phyloP scores from a whole-genome alignment of 805 yeast genomes.

The Wickerhamiella qilinensis region DNA sequence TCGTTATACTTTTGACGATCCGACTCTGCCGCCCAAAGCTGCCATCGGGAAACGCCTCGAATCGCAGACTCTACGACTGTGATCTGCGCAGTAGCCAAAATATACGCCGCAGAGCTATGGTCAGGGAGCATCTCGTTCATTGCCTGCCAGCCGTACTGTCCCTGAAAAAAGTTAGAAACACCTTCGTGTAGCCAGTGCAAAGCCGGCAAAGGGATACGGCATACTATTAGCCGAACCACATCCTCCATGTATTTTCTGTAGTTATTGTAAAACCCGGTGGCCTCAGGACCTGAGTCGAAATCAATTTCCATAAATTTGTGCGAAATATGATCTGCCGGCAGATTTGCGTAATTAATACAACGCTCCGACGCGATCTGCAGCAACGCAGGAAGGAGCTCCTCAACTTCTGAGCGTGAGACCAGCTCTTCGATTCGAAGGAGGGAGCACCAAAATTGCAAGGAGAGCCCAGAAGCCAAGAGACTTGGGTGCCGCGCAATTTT shows the following conservation, averaged over 20 bases:
- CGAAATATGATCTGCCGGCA: slow-evolving; percentile 48
- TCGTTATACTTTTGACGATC: slow-evolving; percentile 36
- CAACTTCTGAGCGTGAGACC: slow-evolving; percentile 24
- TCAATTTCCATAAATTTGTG: slow-evolving; percentile 63
- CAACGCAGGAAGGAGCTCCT: slow-evolving; percentile 44
- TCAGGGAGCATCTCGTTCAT: slow-evolving; percentile 25
- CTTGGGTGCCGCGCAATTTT: slow-evolving; percentile 73
- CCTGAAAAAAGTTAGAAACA: slow-evolving; percentile 48
- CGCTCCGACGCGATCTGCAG: slow-evolving; percentile 66
- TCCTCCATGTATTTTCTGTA: slow-evolving; percentile 80
- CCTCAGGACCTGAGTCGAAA: slow-evolving; percentile 75
- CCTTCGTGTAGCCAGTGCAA: slow-evolving; percentile 66
- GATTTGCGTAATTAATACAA: slow-evolving; percentile 52
- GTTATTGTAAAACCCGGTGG: slow-evolving; percentile 56
- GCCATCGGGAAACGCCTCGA: slow-evolving; percentile 90
- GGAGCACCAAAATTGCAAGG: slow-evolving; percentile 89
- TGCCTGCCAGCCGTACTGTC: slow-evolving; percentile 50
- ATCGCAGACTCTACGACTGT: slow-evolving; percentile 78
- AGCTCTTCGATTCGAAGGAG: slow-evolving; percentile 68
- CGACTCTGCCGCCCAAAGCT: slow-evolving; percentile 65
- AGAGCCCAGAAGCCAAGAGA: slow-evolving; percentile 75
- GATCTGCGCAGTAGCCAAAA: slow-evolving; percentile 66
- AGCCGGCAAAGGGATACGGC: slow-evolving; percentile 71
- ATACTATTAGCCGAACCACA: slow-evolving; percentile 71
- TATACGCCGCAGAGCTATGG: slow-evolving; percentile 34